Conservation (phyloP, 176 grass and related monocot genomes). For the Oryza nivara region DNA sequence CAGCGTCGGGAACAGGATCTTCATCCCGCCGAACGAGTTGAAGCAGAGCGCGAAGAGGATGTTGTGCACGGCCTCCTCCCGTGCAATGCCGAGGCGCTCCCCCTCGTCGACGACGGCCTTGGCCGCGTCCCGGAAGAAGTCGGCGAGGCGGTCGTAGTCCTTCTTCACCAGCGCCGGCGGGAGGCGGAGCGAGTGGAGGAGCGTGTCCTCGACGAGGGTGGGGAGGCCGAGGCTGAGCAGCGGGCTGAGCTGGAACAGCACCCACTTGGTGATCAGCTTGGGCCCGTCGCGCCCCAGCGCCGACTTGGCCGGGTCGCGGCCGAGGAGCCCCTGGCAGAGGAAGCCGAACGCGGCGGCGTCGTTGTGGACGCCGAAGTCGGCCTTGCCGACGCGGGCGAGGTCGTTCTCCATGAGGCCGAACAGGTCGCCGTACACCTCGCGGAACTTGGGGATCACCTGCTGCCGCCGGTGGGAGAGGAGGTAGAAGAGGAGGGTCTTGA, state of each 20-base stretch:
- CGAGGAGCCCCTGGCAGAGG: constrained; percentile 70
- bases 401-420: constrained; percentile 71
- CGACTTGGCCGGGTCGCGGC: constrained; percentile 60
- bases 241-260: constrained; percentile 84
- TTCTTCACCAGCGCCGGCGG: constrained; percentile 70
- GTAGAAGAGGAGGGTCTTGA: constrained; percentile 80
- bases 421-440: constrained; percentile 64
- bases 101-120: constrained; percentile 70
- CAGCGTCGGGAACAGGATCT: constrained; percentile 69
- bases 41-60: constrained; percentile 97
- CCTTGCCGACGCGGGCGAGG: constrained; percentile 62
- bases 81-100: constrained; percentile 62
- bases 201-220: constrained; percentile 70
- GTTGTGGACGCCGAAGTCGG: constrained; percentile 74
- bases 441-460: constrained; percentile 75
- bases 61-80: constrained; percentile 90
- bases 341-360: constrained; percentile 80
- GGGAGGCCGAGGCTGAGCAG: constrained; percentile 82
- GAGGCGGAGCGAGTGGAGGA: constrained; percentile 83
- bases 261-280: constrained; percentile 80
- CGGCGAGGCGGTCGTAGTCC: constrained; percentile 84
- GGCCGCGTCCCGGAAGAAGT: constrained; percentile 75
- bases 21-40: constrained; percentile 96
- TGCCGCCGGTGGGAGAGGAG: constrained; percentile 73
- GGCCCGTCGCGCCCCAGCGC: constrained; percentile 63